phyloP scores from a whole-genome alignment of 2,329 filamentous ascomycete species.

The Graphilbum sp. region DNA sequence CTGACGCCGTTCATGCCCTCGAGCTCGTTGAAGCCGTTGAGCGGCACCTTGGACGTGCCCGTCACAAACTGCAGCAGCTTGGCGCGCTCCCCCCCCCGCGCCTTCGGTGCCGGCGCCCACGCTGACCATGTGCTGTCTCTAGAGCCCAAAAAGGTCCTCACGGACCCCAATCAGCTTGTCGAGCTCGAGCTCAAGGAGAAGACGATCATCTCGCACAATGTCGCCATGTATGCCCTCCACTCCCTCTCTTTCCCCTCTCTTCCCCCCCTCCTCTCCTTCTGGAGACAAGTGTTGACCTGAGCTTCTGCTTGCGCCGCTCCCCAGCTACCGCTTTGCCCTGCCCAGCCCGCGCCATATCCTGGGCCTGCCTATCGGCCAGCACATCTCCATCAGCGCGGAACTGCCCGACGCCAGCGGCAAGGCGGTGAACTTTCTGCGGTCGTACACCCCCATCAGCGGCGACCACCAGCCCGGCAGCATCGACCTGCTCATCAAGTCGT shows the following conservation, averaged over 20 bases:
- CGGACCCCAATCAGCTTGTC: slow-evolving; percentile 66
- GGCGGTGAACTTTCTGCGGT: slow-evolving; percentile 72
- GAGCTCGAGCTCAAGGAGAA: slow-evolving; percentile 89
- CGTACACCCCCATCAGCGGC: slow-evolving; percentile 82
- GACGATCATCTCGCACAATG: slow-evolving; percentile 93
- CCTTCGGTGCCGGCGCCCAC: too few relatives aligned
- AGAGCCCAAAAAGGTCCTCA: slow-evolving; percentile 66
- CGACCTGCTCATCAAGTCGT: slow-evolving; percentile 95
- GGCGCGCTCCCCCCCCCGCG: slow-evolving; percentile 90
- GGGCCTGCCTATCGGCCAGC: slow-evolving; percentile 93
- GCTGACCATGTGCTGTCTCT: not conserved
- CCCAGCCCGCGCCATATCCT: slow-evolving; percentile 65
- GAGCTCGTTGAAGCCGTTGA: slow-evolving; percentile 97
- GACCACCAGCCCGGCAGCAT: slow-evolving; percentile 84
- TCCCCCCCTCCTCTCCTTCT: not conserved
- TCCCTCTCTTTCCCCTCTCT: not conserved
- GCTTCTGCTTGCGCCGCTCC: not conserved
- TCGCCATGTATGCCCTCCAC: slow-evolving; percentile 56
- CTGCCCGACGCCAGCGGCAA: slow-evolving; percentile 51
- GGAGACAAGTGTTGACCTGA: too few relatives aligned
- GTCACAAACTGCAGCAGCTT: slow-evolving; percentile 97
- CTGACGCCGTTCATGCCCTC: slow-evolving; percentile 99
- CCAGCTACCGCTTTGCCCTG: slow-evolving; percentile 80
- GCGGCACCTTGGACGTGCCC: slow-evolving; percentile 91
- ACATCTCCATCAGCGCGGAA: slow-evolving; percentile 85